Percentiles rank a stretch among this genome's conserved stretches.
Conservation (phyloP, 2,329 filamentous ascomycete species). For the Pseudogymnoascus sp. region DNA sequence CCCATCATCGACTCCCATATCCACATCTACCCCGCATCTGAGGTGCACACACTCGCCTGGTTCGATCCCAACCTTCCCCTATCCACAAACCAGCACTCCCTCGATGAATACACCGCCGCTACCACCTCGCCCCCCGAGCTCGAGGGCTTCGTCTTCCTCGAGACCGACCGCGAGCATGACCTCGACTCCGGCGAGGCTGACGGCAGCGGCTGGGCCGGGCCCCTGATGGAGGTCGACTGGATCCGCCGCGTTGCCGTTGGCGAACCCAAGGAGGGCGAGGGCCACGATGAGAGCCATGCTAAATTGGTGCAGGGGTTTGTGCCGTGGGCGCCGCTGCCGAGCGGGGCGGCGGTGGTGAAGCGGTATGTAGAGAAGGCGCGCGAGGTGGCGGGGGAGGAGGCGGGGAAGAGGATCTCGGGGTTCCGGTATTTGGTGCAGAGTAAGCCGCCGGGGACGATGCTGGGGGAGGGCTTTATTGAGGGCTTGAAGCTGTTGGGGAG, state of each 20-base stretch:
- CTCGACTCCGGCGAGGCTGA: constrained; percentile 41
- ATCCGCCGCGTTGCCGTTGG: constrained; percentile 61
- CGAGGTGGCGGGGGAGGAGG: constrained; percentile 51
- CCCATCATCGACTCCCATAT: constrained; percentile 85
- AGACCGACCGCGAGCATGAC: constrained; percentile 69
- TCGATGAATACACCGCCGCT: constrained; percentile 27
- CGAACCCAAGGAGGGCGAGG: constrained; percentile 49
- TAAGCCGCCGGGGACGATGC: constrained; percentile 60
- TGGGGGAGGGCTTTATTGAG: constrained; percentile 58
- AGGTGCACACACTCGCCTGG: constrained; percentile 65
- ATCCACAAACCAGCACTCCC: constrained; percentile 25
- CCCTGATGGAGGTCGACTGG: constrained; percentile 67
- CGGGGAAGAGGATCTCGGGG: constrained; percentile 59
- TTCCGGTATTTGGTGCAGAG: constrained; percentile 81
- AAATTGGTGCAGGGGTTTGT: constrained; percentile 63
- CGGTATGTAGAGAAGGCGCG: constrained; percentile 59
- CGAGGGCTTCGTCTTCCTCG: constrained; percentile 73
- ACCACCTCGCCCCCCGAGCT: constrained; percentile 37
- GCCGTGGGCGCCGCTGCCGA: constrained; percentile 78
- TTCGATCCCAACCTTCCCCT: constrained; percentile 52
- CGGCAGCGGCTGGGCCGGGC: constrained; percentile 56
- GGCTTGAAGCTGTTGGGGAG: constrained; percentile 59
- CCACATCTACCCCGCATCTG: constrained; percentile 72
- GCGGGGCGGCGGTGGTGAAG: constrained; percentile 53
- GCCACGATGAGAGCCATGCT: constrained; percentile 47